Evolutionary conservation across 2,329 filamentous ascomycete species (phyloP), one percentile per base, ranked within the genome.

Genomic region (Talaromyces albobiverticillius): DNA sequence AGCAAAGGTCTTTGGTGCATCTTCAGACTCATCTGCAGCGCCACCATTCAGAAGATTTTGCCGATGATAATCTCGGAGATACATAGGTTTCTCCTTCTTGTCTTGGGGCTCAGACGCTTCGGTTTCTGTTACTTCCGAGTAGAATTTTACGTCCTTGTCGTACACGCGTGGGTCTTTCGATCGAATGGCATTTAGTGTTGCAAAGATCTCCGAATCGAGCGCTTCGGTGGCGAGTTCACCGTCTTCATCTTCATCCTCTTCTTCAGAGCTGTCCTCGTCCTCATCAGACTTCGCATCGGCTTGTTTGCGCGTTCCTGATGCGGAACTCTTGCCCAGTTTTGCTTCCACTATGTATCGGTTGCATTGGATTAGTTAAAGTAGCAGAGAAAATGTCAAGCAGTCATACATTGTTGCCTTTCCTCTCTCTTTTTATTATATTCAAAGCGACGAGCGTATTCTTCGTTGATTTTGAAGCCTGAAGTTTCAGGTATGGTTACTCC

Each of bases 351-450:
- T 50, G 16, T 11, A 20, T 18, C 7, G 7, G 7, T 6, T 20
- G 16, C 3, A 38, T 5, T 8, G 3, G 32, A n/a, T 40, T 40
- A 40, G 36, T 41, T 22, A 41, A 41, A 40, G 5, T n/a, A 16
- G 31, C 23, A 18, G 5, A 41, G 34, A 29, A 41, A 9, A 31
- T 34, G 23, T 13, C 18, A n/a, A 31, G 16, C 13, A 11, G 11
- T 4, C 66, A 58, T 69, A 72, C 68, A 60, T 57, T 68, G 66
- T 73, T 91, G 86, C 59, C 85, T 77, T 70, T 99, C 94, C 68
- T 95, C 92, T 55, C 93, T 84, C 76, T 96, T 96, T 78, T 97
- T 96, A 76, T 99, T 99, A 75, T 97, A 82, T 71, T 99, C 94
- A 64, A 96, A 97, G 38, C 90, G 82, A 62, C 83, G 84, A 41